These are phyloP conservation scores for Dispira simplex DNA, from an alignment of 192 early-diverging fungal species.

Conservation along the genomic window DNA sequence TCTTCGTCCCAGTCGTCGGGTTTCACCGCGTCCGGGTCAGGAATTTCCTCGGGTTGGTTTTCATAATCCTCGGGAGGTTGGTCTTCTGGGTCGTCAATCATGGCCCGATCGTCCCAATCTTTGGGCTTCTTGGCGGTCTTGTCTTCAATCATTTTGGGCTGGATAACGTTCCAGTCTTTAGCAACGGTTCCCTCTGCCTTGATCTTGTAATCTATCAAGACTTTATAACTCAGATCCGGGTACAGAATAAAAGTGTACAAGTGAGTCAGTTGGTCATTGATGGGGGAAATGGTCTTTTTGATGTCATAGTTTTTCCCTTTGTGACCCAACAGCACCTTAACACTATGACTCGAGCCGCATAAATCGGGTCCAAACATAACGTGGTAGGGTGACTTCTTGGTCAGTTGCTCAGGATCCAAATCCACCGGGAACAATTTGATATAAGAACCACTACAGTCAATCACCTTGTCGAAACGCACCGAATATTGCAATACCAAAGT, in stretches of 20 bases:
- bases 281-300: constrained; percentile 45
- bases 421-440: constrained; percentile 61
- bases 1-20: constrained; percentile 84
- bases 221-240: constrained; percentile 63
- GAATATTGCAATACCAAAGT: constrained; percentile 75
- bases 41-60: constrained; percentile 59
- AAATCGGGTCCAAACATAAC: constrained; percentile 91
- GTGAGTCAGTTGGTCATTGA: constrained; percentile 42
- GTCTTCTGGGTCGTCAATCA: constrained; percentile 59
- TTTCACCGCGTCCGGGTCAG: constrained; percentile 60
- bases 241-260: constrained; percentile 77
- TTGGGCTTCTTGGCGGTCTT: constrained; percentile 80
- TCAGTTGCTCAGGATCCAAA: constrained; percentile 54
- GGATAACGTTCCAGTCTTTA: constrained; percentile 62
- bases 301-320: constrained; percentile 85
- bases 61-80: constrained; percentile 79
- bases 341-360: constrained; percentile 76
- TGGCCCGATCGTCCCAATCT: constrained; percentile 68
- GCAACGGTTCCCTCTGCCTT: constrained; percentile 52
- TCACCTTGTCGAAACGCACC: constrained; percentile 56
- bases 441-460: constrained; percentile 84
- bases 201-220: constrained; percentile 57
- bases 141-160: constrained; percentile 80
- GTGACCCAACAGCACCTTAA: constrained; percentile 89
- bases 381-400: constrained; percentile 73